Conservation (phyloP, 441 rosid genomes). For the Jatropha podagrica region DNA sequence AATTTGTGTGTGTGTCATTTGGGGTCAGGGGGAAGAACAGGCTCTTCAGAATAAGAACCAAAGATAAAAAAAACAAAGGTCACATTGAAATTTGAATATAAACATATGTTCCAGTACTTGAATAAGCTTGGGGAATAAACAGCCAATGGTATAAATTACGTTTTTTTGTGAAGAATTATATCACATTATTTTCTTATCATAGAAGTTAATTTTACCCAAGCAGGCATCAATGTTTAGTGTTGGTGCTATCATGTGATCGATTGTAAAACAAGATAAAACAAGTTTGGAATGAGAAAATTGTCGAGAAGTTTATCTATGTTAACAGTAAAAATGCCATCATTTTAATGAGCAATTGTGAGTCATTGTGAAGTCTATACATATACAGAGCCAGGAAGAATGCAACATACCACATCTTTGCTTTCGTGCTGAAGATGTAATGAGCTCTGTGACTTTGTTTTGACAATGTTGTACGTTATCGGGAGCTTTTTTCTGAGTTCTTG, state of each 20-base stretch:
- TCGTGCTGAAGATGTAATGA: conserved; percentile 68
- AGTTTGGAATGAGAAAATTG: background rate
- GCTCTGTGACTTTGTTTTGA: conserved; percentile 51
- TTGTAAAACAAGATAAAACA: conserved; percentile 5
- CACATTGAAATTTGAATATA: background rate
- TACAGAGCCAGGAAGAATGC: background rate
- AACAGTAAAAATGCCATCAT: background rate
- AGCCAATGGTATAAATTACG: background rate
- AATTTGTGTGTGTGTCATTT: too few species aligned
- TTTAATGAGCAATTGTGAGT: background rate
- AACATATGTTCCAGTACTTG: background rate
- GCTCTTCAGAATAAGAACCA: too few species aligned
- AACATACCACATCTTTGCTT: conserved; percentile 51
- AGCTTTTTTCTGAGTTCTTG: conserved; percentile 50
- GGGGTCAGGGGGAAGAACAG: too few species aligned
- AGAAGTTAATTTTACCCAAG: background rate
- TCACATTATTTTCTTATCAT: background rate
- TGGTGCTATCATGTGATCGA: background rate
- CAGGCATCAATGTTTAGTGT: background rate
- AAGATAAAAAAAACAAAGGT: background rate
- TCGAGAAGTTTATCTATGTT: background rate
- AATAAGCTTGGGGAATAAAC: background rate
- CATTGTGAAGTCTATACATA: background rate
- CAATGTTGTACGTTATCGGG: conserved; percentile 49
- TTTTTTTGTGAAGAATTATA: background rate